Evolutionary conservation across 2,329 filamentous ascomycete genomes (phyloP), one percentile per base, ranked within the genome.

Genomic region (Tolypocladium amazonense): DNA sequence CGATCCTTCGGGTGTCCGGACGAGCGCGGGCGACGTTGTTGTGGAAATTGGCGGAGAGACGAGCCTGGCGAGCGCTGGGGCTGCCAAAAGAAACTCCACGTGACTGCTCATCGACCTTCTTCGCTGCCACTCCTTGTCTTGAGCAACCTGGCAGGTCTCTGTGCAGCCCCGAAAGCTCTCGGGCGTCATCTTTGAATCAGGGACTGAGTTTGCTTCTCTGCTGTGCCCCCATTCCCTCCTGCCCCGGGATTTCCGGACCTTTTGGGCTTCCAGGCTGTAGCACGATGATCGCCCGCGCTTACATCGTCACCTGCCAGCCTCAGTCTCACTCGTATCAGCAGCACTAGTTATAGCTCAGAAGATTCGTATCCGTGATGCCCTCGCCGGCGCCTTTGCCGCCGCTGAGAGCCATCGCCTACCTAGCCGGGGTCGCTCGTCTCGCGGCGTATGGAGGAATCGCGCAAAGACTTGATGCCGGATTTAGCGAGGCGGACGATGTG

Each of bases 101-200:
- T 53, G 50, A 53, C 50, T n/a, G 50, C 50, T 35, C 50, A 33
- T 30, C 33, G 20, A 30, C 25, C 14, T 30, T 15, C 23, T 14
- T n/a, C 23, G 9, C 43, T n/a, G 43, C 43, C 25, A 3, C 8
- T 45, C 43, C 43, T 45, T 15, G 12, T 15, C 11, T 23, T 15
- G 12, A 25, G 15, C 8, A 20, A 33, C 27, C 50, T 12, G 15
- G 30, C 30, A 33, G 8, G 30, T 8, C 8, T n/a, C 58, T 41
- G 53, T 59, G 58, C 58, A 56, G 56, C 53, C 15, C 58, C 58
- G 58, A 59, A 12, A 25, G 14, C 45, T 14, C 50, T 59, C 58
- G 58, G n/a, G 20, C 1, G 2, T 7, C 11, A 14, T 2, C 5
- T 20, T 6, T 3, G 25, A 23, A 53, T 5, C 11, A 53, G 12